Conservation (phyloP, 495 filamentous ascomycete genomes). For the Astrothelium subdiscretum region DNA sequence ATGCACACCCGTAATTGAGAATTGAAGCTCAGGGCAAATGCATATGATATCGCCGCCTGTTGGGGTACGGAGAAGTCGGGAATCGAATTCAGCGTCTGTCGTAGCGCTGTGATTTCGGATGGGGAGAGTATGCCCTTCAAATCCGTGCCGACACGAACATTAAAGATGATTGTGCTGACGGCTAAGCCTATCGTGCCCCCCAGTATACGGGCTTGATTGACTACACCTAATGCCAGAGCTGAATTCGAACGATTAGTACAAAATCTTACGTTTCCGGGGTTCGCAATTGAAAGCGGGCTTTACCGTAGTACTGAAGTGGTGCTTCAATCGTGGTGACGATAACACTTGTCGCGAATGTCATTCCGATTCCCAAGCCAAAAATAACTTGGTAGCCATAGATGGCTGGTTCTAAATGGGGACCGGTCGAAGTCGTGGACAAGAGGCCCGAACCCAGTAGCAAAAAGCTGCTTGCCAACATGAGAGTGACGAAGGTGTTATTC, state of each 20-base stretch:
- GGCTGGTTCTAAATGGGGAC: background rate
- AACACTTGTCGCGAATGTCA: conserved; percentile 1
- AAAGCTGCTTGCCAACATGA: conserved; percentile 1
- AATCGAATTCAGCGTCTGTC: conserved; percentile 3
- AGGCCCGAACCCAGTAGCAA: conserved; percentile 7
- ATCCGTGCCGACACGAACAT: background rate
- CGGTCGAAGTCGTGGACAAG: conserved; percentile 3
- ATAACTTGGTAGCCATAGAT: conserved; percentile 4
- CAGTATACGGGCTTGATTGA: conserved; percentile 5
- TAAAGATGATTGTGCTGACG: conserved; percentile 5
- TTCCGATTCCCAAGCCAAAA: conserved; percentile 6
- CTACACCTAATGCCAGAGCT: conserved; percentile 8
- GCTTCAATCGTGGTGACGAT: conserved; percentile 1
- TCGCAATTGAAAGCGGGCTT: background rate
- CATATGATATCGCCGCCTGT: conserved; percentile 1
- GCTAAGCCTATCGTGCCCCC: conserved; percentile 8
- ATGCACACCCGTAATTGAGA: conserved; percentile 3
- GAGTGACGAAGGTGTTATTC: conserved; percentile 3
- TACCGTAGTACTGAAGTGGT: background rate
- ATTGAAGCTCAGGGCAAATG: conserved; percentile 7
- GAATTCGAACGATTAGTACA: background rate
- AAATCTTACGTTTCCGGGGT: background rate
- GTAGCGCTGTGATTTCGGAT: conserved; percentile 2
- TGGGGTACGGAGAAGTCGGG: conserved; percentile 2
- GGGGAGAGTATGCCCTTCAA: conserved; percentile 1